phyloP scores from a whole-genome alignment of 1,284 basidiomycete genomes.

The Neolentinus lepideus region DNA sequence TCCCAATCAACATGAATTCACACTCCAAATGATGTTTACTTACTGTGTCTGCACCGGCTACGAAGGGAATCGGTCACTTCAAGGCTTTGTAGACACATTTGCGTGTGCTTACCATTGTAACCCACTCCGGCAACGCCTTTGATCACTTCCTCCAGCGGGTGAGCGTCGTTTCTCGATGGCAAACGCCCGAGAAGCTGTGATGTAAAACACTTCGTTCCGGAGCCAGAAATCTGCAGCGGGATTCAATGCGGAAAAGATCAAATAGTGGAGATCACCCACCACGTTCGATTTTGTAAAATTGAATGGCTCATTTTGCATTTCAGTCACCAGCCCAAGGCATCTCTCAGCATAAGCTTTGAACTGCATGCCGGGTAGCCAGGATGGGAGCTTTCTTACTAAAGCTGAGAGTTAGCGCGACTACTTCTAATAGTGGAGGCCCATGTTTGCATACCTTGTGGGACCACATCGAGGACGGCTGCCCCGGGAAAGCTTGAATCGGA shows the following conservation, averaged over 20 bases:
- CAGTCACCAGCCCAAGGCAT: not conserved
- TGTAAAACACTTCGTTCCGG: not conserved
- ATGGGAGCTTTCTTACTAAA: not conserved
- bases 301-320: not conserved
- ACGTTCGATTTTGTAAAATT: not conserved
- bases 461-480: not conserved
- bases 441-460: not conserved
- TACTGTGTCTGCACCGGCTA: slow-evolving; percentile 1
- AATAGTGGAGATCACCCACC: not conserved
- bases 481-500: slow-evolving; percentile 1
- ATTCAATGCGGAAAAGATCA: not conserved
- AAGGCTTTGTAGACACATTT: not conserved
- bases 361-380: not conserved
- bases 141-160: not conserved
- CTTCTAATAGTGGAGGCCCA: too few relatives aligned
- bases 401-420: not conserved
- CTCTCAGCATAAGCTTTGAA: not conserved
- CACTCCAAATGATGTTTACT: not conserved
- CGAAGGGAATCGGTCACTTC: not conserved
- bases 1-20: not conserved
- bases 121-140: not conserved
- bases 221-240: not conserved
- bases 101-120: not conserved
- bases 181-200: not conserved
- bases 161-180: not conserved